Evolutionary conservation across 2,329 filamentous ascomycete species (phyloP), one percentile per base, ranked within the genome.

Genomic region (Neonectria magnoliae): DNA sequence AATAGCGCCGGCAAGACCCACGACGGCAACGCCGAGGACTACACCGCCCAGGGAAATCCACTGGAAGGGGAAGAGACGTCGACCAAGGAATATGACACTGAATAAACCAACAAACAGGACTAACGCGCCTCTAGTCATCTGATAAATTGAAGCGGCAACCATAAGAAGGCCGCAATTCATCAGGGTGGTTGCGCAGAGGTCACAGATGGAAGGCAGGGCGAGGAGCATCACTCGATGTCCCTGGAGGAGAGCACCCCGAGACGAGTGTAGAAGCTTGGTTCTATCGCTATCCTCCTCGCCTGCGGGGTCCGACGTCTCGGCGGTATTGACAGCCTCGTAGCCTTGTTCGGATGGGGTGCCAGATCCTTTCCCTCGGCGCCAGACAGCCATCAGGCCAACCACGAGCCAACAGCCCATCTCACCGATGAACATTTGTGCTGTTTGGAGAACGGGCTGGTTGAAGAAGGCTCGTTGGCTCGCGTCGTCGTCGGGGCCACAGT

Each of bases 361-460:
- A 70, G 80, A 83, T 48, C 81, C 80, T 50, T 81, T 72, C 72
- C 87, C 87, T 67, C 85, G 87, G 53, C 85, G 84, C 79, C 92
- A 92, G 2, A 95, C 80, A 22, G 87, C 84, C 76, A 92, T 90
- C 54, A 87, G 74, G 22, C 91, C 89, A 47, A 98, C 87, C 57
- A 99, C 93, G 14, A 98, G 86, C 94, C 95, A 99, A 83, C 94
- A 97, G 68, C 94, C 95, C 86, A 93, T 92, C 79, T 99, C 96
- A 60, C 96, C 96, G 67, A 98, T 87, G 78, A 99, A 99, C 96
- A 99, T 99, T 79, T 98, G 96, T 1, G 93, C 89, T 68, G 96
- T 98, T 79, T 99, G 96, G 59, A 98, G 89, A 57, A 99, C 94
- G 18, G 96, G 96, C 78, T 98, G 95, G 79, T 98, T 93, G 81